A percentile compares a stretch with the other conserved stretches of the same genome.
Evolutionary conservation across 2,329 filamentous ascomycete species (phyloP).

Genomic region (Orbilia brochopaga): DNA sequence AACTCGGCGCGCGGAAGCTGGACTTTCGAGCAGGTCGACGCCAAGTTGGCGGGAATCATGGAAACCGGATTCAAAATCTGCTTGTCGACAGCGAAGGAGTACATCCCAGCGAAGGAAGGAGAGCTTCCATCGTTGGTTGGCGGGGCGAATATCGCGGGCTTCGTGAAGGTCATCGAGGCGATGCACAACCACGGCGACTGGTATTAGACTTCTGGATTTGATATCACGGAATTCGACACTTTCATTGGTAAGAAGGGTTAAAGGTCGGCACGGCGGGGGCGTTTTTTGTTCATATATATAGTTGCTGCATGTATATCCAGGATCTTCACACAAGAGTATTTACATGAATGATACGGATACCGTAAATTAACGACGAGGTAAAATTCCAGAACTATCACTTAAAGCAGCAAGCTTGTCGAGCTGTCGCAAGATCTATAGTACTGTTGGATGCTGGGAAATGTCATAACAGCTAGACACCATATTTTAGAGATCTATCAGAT

Average conservation of each 20-base stretch:
- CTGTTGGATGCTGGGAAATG: no score
- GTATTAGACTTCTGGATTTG: conserved; percentile 61
- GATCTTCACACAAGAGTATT: no score
- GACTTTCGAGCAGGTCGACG: conserved; percentile 88
- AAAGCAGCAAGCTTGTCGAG: no score
- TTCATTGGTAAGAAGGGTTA: background rate
- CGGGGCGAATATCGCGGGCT: conserved; percentile 95
- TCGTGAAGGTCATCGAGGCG: conserved; percentile 91
- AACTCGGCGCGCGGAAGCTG: conserved; percentile 87
- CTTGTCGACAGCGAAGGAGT: conserved; percentile 85
- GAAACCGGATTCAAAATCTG: conserved; percentile 89
- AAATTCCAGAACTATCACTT: no score
- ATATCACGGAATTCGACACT: background rate
- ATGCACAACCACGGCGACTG: conserved; percentile 98
- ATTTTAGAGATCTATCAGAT: background rate
- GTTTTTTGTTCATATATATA: background rate
- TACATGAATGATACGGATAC: no score
- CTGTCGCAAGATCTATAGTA: no score
- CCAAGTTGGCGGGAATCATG: conserved; percentile 93
- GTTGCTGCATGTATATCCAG: no score
- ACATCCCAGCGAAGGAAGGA: conserved; percentile 76
- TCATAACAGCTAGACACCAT: no score
- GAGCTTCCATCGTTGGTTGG: conserved; percentile 89
- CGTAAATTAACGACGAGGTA: no score
- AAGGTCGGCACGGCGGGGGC: background rate